Evolutionary conservation across 208 protist species (phyloP).

Genomic region (Trypanosoma lewisi): DNA sequence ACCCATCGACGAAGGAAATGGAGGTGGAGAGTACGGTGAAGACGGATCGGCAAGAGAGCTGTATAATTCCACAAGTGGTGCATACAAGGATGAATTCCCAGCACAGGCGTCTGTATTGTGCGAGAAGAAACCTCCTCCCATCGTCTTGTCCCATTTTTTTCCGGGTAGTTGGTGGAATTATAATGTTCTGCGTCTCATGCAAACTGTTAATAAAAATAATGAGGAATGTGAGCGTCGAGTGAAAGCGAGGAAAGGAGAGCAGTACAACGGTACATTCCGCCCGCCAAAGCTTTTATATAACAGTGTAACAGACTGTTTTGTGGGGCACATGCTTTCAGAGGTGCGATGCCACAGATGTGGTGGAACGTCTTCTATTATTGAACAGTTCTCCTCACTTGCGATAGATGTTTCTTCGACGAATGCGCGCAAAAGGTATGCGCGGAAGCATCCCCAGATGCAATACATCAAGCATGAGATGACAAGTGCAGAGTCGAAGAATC

Average conservation of each 20-base stretch:
- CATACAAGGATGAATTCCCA: background rate
- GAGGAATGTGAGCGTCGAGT: constrained; percentile 42
- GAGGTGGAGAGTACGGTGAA: too few relatives aligned
- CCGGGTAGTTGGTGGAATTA: constrained; percentile 26
- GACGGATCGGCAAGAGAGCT: background rate
- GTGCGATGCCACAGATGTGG: constrained; percentile 71
- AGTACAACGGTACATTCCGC: constrained; percentile 30
- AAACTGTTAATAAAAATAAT: constrained; percentile 70
- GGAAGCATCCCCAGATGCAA: constrained; percentile 47
- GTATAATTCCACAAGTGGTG: background rate
- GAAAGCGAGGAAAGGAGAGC: constrained; percentile 29
- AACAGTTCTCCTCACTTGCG: constrained; percentile 70
- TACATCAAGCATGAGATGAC: constrained; percentile 29
- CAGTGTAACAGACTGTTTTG: constrained; percentile 74
- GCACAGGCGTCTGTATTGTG: background rate
- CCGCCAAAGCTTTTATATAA: constrained; percentile 62
- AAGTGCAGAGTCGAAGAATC: constrained; percentile 27
- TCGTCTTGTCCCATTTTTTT: background rate
- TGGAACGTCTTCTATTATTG: constrained; percentile 56
- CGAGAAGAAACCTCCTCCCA: background rate
- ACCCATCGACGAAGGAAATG: background rate
- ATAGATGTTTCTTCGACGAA: constrained; percentile 61
- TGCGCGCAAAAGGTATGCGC: constrained; percentile 51
- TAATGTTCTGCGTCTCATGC: constrained; percentile 43
- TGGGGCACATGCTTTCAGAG: constrained; percentile 68